phyloP scores from a whole-genome alignment of 2,329 filamentous ascomycete species.

The Chrysoporthe cubensis region DNA sequence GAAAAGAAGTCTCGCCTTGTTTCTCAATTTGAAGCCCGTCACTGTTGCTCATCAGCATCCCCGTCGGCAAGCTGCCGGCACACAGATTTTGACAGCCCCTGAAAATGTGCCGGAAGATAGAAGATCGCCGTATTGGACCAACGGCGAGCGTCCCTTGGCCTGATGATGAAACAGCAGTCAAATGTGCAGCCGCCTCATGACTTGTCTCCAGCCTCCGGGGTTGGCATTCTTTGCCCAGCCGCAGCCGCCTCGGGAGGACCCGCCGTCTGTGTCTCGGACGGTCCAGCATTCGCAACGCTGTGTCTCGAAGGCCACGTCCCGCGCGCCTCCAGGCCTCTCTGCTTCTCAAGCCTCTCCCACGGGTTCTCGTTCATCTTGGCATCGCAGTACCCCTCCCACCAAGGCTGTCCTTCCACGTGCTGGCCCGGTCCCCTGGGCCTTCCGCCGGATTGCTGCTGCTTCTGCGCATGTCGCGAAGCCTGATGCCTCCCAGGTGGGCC shows the following conservation, averaged over 20 bases:
- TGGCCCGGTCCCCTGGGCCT: slow-evolving; percentile 38
- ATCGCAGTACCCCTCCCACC: slow-evolving; percentile 72
- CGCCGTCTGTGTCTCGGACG: neutral
- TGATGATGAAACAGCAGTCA: neutral
- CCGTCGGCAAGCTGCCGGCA: neutral
- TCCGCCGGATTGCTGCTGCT: slow-evolving; percentile 39
- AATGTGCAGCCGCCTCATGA: neutral
- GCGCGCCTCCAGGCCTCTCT: slow-evolving; percentile 46
- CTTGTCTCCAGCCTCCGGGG: neutral
- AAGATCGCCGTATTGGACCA: neutral
- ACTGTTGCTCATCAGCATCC: neutral
- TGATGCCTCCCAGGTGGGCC: slow-evolving; percentile 24
- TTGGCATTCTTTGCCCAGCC: neutral
- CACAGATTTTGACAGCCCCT: neutral
- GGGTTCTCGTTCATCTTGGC: slow-evolving; percentile 73
- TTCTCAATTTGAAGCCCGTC: neutral
- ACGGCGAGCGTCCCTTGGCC: neutral
- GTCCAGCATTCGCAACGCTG: neutral
- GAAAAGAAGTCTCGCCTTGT: neutral
- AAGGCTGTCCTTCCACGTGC: slow-evolving; percentile 37
- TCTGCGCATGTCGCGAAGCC: neutral
- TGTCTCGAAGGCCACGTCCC: slow-evolving; percentile 51
- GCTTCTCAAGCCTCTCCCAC: slow-evolving; percentile 63
- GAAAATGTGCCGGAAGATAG: neutral
- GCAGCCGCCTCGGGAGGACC: neutral